phyloP scores from a whole-genome alignment of 495 filamentous ascomycete genomes.

The Penicillium argentinense region DNA sequence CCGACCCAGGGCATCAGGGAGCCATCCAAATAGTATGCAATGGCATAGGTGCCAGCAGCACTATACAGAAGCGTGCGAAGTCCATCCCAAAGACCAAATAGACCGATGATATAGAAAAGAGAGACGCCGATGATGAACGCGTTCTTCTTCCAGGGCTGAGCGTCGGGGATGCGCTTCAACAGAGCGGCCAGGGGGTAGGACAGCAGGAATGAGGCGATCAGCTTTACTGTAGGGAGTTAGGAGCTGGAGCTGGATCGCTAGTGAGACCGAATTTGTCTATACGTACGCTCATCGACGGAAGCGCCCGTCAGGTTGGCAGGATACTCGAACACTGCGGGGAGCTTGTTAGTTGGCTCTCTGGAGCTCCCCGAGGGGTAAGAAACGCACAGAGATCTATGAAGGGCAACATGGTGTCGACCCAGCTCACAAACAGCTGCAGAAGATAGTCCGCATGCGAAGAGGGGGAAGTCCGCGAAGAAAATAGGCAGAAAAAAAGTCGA shows the following conservation, averaged over 20 bases:
- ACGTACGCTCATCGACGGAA: constrained; percentile 82
- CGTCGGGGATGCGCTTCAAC: constrained; percentile 88
- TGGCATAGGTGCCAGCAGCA: constrained; percentile 75
- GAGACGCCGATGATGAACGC: constrained; percentile 78
- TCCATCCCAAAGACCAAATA: constrained; percentile 94
- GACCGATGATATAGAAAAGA: constrained; percentile 86
- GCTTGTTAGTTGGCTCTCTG: constrained; percentile 19
- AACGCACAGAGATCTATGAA: constrained; percentile 77
- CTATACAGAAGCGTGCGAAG: constrained; percentile 76
- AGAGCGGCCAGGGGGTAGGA: constrained; percentile 90
- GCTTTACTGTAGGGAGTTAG: constrained; percentile 67
- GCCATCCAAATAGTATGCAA: constrained; percentile 81
- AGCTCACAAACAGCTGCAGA: constrained; percentile 13
- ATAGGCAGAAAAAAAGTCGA: constrained; percentile 47
- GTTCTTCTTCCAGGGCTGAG: constrained; percentile 83
- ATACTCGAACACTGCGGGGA: constrained; percentile 68
- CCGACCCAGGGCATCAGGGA: constrained; percentile 97
- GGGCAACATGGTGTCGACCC: constrained; percentile 66
- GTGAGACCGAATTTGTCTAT: background rate
- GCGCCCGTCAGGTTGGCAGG: constrained; percentile 65
- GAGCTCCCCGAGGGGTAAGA: constrained; percentile 7
- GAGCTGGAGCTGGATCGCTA: constrained; percentile 2
- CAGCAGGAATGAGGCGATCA: constrained; percentile 85
- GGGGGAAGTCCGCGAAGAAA: constrained; percentile 46
- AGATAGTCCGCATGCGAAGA: constrained; percentile 14